Base-by-base conservation (phyloP, 129 eudicot species). In the Heracleum sosnowskyi region DNA sequence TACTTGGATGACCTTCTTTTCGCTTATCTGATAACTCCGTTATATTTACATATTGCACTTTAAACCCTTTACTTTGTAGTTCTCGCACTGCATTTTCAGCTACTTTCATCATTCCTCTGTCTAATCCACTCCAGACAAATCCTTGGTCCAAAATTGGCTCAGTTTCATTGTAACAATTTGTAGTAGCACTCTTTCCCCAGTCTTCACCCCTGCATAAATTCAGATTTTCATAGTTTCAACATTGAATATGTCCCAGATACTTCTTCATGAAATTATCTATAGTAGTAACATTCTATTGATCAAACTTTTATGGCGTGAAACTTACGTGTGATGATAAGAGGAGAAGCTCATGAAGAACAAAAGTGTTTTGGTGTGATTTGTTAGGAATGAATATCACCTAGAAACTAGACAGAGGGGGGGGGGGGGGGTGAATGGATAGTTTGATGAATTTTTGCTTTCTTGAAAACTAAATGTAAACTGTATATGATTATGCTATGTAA, bases 271-370 rank as follows among this genome's bases (percentile, higher is more conserved):
- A 49, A 46, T 22, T 13, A 13, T 16, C 7, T 49, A 49, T 49
- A 49, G 3, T 18, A 4, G 4, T 49, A 2, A 17, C 64, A 57
- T 24, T 57, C 31, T 57, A 11, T 57, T n/a, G 13, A 57, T 57
- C 33, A n/a, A 49, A 18, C 57, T 46, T 16, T 49, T n/a, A 49
- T 49, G 0, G 4, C 16, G 57, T 57, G 4, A 7, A 7, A 46
- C 84, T 45, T 87, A 84, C 88, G 5, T 7, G 12, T 31, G 45
- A 29, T 80, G 91, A 63, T 16, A 45, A 16, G 91, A 85, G 18
- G 91, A 84, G 66, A 81, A 69, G 75, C 91, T 78, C 84, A 83
- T 82, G 68, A 87, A 87, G 77, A 84, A 87, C 71, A 84, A n/a
- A 22, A 71, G 74, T 16, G 88, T 87, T 42, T 42, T 84, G 12